Percentiles rank a stretch among this genome's conserved stretches.
Evolutionary conservation across 164 flowering plant genomes (phyloP).

Genomic region (Cinnamomum micranthum): DNA sequence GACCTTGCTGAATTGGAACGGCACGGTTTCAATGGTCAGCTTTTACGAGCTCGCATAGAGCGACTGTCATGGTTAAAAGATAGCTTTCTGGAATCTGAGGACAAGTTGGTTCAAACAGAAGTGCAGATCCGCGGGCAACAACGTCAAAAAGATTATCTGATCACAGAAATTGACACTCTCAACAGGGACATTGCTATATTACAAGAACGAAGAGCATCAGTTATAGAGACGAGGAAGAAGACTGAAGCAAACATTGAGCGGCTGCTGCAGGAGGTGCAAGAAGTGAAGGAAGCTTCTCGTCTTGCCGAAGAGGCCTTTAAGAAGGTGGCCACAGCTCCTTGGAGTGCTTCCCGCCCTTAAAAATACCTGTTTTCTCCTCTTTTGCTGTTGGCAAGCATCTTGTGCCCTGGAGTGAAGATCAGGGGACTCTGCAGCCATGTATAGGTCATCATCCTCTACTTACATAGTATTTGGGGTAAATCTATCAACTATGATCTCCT

Average conservation of each 20-base stretch:
- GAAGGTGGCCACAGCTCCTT: not conserved
- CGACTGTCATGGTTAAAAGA: not conserved
- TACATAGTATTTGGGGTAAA: too few species aligned
- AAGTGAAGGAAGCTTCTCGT: not conserved
- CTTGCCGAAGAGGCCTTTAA: not conserved
- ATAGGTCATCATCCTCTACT: too few species aligned
- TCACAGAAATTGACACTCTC: not conserved
- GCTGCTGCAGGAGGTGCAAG: not conserved
- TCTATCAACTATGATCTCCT: too few species aligned
- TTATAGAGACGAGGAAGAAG: not conserved
- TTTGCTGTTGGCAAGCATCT: too few species aligned
- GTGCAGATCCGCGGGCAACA: not conserved
- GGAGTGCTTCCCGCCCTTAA: not conserved
- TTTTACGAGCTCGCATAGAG: not conserved
- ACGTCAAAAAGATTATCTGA: not conserved
- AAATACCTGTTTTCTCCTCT: too few species aligned
- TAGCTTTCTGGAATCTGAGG: not conserved
- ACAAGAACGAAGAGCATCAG: not conserved
- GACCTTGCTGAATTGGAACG: conserved; percentile 1
- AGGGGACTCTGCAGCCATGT: too few species aligned
- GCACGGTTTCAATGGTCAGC: conserved; percentile 2
- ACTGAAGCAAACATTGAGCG: not conserved
- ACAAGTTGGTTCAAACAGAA: not conserved
- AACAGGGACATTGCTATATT: not conserved
- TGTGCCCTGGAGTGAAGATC: too few species aligned